phyloP scores from a whole-genome alignment of 2,329 filamentous ascomycete genomes.

The Sporothrix sp. region DNA sequence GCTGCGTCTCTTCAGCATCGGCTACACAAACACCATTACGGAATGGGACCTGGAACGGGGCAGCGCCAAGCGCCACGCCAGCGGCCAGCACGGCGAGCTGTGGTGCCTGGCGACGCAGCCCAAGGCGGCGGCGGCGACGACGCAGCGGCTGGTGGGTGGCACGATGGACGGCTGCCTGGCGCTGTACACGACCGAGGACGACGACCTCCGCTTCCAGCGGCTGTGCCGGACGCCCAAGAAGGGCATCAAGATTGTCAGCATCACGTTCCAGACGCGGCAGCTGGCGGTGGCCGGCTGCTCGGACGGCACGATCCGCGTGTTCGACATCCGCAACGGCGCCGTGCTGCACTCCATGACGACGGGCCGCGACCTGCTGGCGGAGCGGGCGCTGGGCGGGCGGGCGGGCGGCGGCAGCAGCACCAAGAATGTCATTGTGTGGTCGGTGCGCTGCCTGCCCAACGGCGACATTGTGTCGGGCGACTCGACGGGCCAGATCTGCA shows the following conservation, averaged over 20 bases:
- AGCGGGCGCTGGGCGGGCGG: too few species aligned
- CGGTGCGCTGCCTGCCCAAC: conserved; percentile 75
- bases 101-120: conserved; percentile 94
- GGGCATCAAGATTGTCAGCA: conserved; percentile 80
- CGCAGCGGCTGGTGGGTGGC: conserved; percentile 64
- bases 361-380: conserved; percentile 62
- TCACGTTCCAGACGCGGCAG: conserved; percentile 78
- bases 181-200: conserved; percentile 75
- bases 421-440: conserved; percentile 86
- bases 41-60: conserved; percentile 89
- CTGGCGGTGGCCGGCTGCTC: conserved; percentile 83
- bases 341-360: conserved; percentile 75
- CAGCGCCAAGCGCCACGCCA: conserved; percentile 67
- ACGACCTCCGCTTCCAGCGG: conserved; percentile 70
- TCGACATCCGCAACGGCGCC: conserved; percentile 71
- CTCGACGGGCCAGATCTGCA: conserved; percentile 83
- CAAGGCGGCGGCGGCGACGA: conserved; percentile 27
- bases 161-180: conserved; percentile 88
- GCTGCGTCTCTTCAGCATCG: conserved; percentile 88
- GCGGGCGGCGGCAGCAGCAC: conserved; percentile 44
- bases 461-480: conserved; percentile 92
- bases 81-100: conserved; percentile 88
- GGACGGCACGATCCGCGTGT: conserved; percentile 90
- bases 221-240: conserved; percentile 59
- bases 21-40: conserved; percentile 82